Conservation (phyloP, 495 filamentous ascomycete species). For the Aspergillus diversus region DNA sequence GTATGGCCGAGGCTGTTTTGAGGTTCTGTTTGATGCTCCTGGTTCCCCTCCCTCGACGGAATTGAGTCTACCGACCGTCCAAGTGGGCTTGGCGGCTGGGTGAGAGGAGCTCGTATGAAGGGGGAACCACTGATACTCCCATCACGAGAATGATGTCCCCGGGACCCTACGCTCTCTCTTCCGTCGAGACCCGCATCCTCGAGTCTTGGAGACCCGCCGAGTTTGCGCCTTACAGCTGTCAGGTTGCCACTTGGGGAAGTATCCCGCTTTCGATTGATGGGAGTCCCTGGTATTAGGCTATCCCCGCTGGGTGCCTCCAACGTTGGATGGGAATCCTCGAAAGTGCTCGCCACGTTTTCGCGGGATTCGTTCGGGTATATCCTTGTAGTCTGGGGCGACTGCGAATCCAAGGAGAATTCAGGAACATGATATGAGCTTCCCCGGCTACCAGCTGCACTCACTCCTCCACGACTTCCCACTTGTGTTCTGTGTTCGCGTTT, state of each 20-base stretch:
- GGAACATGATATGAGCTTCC: slow-evolving; percentile 25
- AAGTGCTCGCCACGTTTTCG: slow-evolving; percentile 14
- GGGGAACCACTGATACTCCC: slow-evolving; percentile 48
- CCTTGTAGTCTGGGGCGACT: slow-evolving; percentile 18
- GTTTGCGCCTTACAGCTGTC: slow-evolving; percentile 27
- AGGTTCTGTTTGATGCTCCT: slow-evolving; percentile 34
- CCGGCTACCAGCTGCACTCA: slow-evolving; percentile 34
- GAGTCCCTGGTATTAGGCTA: slow-evolving; percentile 4
- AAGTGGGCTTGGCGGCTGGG: slow-evolving; percentile 37
- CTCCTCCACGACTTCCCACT: slow-evolving; percentile 26
- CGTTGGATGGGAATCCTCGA: background rate
- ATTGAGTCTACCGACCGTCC: slow-evolving; percentile 40
- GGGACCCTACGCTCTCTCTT: slow-evolving; percentile 26
- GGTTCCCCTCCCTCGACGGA: slow-evolving; percentile 30
- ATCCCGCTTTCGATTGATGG: slow-evolving; percentile 31
- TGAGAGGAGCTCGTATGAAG: slow-evolving; percentile 40
- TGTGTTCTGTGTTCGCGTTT: slow-evolving; percentile 35
- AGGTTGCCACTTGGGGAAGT: slow-evolving; percentile 27
- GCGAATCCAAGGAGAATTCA: slow-evolving; percentile 24
- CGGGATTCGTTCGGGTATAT: slow-evolving; percentile 9
- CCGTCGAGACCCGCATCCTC: slow-evolving; percentile 26
- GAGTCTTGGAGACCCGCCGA: slow-evolving; percentile 23
- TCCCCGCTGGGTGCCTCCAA: slow-evolving; percentile 21
- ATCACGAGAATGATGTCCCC: slow-evolving; percentile 37
- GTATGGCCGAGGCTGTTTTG: slow-evolving; percentile 21